phyloP scores from a whole-genome alignment of 139 green algal genomes.

The Chlamydomonas sp. region DNA sequence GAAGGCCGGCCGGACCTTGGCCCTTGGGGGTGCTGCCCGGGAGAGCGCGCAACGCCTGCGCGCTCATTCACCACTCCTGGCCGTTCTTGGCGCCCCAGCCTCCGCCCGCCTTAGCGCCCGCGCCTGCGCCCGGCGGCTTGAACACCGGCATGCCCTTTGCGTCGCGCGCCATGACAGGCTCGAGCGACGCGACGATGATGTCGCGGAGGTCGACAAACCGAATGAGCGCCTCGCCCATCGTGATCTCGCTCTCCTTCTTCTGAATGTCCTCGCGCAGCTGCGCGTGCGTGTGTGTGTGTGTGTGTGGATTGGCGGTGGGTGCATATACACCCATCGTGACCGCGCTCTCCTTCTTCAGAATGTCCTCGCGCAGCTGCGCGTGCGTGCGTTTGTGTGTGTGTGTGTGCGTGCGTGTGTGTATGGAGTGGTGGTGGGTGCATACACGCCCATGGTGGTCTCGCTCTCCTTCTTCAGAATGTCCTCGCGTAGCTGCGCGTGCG shows the following conservation, averaged over 20 bases:
- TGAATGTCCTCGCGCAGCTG: slow-evolving; percentile 42
- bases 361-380: slow-evolving; percentile 37
- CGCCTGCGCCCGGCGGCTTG: too few relatives aligned
- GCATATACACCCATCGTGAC: slow-evolving; percentile 41
- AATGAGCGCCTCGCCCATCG: slow-evolving; percentile 44
- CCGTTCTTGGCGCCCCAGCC: too few relatives aligned
- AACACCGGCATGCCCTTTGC: too few relatives aligned
- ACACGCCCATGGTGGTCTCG: not conserved
- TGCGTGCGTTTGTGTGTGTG: not conserved
- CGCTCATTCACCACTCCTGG: too few relatives aligned
- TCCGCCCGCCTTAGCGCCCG: too few relatives aligned
- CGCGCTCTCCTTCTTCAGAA: slow-evolving; percentile 45
- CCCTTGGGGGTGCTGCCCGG: too few relatives aligned
- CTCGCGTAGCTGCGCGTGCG: too few relatives aligned
- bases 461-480: too few relatives aligned
- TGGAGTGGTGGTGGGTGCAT: not conserved
- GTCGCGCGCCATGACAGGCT: too few relatives aligned
- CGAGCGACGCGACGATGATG: slow-evolving; percentile 25
- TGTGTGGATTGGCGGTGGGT: too few relatives aligned
- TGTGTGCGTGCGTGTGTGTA: not conserved
- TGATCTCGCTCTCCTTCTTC: slow-evolving; percentile 48
- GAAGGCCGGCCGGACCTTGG: too few relatives aligned
- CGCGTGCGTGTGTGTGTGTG: slow-evolving; percentile 24
- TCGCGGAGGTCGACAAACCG: slow-evolving; percentile 41
- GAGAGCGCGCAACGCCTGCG: too few relatives aligned